Evolutionary conservation across 2,329 filamentous ascomycete species (phyloP).

Genomic region (Cadophora malorum): DNA sequence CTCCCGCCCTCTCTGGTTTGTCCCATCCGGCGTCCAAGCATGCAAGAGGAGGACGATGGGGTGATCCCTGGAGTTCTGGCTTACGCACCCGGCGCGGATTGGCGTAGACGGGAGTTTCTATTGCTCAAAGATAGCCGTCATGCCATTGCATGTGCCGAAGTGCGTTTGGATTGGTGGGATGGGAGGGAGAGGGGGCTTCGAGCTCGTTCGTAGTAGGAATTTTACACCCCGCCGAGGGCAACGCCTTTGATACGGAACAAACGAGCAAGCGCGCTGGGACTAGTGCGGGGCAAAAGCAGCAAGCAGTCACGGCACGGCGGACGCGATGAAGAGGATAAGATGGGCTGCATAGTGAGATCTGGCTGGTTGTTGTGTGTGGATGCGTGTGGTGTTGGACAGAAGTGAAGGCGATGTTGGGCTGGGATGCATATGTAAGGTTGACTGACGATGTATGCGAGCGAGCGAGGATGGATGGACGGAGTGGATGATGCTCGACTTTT

Average conservation of each 20-base stretch:
- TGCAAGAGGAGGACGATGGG: conserved; percentile 43
- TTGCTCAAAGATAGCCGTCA: conserved; percentile 47
- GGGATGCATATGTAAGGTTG: conserved; percentile 35
- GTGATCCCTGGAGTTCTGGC: conserved; percentile 42
- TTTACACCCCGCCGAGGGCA: conserved; percentile 19
- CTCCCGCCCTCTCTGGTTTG: conserved; percentile 42
- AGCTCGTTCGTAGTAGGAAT: conserved; percentile 29
- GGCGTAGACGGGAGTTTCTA: conserved; percentile 39
- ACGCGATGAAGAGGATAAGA: conserved; percentile 19
- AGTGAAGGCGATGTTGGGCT: conserved; percentile 28
- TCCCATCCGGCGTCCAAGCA: conserved; percentile 34
- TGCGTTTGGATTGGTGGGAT: conserved; percentile 39
- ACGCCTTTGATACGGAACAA: conserved; percentile 36
- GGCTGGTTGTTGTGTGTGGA: conserved; percentile 15
- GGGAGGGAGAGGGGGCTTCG: conserved; percentile 25
- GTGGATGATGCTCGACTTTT: conserved; percentile 14
- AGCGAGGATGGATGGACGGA: neutral
- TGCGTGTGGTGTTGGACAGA: neutral
- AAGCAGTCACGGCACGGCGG: conserved; percentile 29
- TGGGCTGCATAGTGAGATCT: conserved; percentile 24
- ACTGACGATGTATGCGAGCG: neutral
- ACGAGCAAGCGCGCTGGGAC: conserved; percentile 51
- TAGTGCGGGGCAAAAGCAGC: conserved; percentile 42
- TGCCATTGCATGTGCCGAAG: conserved; percentile 40
- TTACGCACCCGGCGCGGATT: conserved; percentile 42